Percentiles rank a stretch among this genome's conserved stretches.
Evolutionary conservation across 2,329 filamentous ascomycete genomes (phyloP).

Genomic region (Gyromitra esculenta): DNA sequence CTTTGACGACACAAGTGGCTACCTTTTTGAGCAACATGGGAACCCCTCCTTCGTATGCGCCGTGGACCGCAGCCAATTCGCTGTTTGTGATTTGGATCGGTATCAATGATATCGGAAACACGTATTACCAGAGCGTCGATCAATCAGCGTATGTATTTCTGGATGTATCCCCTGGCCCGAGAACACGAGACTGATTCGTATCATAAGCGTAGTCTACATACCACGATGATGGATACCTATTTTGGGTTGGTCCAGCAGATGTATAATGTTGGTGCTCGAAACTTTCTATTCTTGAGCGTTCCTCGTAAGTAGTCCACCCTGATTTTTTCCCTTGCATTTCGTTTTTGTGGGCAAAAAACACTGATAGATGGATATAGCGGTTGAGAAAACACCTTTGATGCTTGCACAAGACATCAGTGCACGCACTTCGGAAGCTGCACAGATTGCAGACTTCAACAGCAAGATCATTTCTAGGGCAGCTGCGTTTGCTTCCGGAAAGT

Average conservation of each 20-base stretch:
- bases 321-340: no score
- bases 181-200: background rate
- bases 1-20: constrained; percentile 65
- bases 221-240: constrained; percentile 59
- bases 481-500: background rate
- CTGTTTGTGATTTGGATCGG: constrained; percentile 67
- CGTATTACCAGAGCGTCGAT: constrained; percentile 59
- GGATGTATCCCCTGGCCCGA: background rate
- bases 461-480: constrained; percentile 25
- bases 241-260: constrained; percentile 62
- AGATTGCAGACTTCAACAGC: constrained; percentile 41
- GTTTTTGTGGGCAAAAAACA: no score
- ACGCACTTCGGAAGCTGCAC: background rate
- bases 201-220: constrained; percentile 20
- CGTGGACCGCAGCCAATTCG: constrained; percentile 61
- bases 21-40: constrained; percentile 63
- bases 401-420: constrained; percentile 1
- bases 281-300: constrained; percentile 65
- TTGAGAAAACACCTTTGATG: constrained; percentile 51
- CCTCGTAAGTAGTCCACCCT: constrained; percentile 55
- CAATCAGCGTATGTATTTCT: constrained; percentile 40
- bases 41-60: constrained; percentile 60
- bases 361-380: constrained; percentile 56
- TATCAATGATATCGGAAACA: constrained; percentile 68
- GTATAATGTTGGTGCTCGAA: constrained; percentile 63